Base-by-base conservation (phyloP, 2,329 filamentous ascomycete species). In the Penicillium sp. region DNA sequence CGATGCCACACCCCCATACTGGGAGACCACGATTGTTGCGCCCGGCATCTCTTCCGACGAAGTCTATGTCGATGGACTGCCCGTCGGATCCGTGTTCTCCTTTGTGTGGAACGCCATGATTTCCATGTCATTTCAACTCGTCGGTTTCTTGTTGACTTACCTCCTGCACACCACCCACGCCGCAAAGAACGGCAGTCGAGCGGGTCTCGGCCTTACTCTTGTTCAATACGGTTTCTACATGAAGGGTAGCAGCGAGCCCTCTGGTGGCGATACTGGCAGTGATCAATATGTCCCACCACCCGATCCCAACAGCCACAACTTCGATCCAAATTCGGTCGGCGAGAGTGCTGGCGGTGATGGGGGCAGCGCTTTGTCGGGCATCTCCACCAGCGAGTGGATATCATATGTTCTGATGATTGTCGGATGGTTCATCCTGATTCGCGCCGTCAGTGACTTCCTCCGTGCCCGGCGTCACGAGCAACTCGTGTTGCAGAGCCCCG, bases 211-310 rank as follows among this genome's bases (percentile, higher is more conserved):
- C 61, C 91, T 99, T 67, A 97, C 93, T 0, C 84, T 99, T 11
- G 92, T 99, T 50, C 94, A 98, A 75, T 98, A 96, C 71, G 95
- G 95, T 35, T 98, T 99, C 77, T 92, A 92, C 68, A 96, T 98
- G 91, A 95, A 92, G 73, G 85, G 85, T 47, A 79, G 82, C 33
- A 77, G 76, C 55, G 79, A 80, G 72, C 77, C 57, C 57, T 74
- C 66, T 55, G 78, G 66, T 7, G 65, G 67, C 7, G 73, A 73
- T 69, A 63, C 79, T 68, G 70, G 77, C 50, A 70, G 67, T 37
- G 71, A 81, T 59, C 66, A 73, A 58, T 76, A 76, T 50, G 84
- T 87, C 4, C 83, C 87, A 40, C 94, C 95, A 0, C 84, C 87
- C 0, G 91, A 98, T 69, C 95, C 95, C 0, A 98, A 98, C 73